Evolutionary conservation across 768 basidiomycete genomes (phyloP), one percentile per base, ranked within the genome.

Genomic region (Naganishia kalamii): DNA sequence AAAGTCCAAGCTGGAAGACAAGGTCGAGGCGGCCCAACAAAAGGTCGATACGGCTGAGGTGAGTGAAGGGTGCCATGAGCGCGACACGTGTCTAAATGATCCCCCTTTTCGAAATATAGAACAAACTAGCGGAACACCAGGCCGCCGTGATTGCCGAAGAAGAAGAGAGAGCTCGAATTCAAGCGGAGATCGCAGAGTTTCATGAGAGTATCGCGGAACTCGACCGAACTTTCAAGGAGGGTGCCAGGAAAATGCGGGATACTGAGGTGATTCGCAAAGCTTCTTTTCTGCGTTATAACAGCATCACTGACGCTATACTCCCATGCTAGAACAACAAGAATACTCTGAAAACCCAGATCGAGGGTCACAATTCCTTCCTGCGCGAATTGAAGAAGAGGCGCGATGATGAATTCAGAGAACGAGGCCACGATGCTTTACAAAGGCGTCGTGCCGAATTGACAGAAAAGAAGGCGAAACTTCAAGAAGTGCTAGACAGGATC

Each of bases 1-100:
- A 21, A 77, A 83, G 67, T 81, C 86, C 57, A 81, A 80, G 21
- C 70, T 68, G 17, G 84, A 86, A 68, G 84, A 79, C 71, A 73
- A 69, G 12, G n/a, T 63, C 0, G 62, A 63, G 2, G 35, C 48
- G 6, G 62, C 62, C 3, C 27, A 63, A 19, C 40, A 43, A 30
- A 52, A 52, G n/a, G 35, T 64, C 19, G 51, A 64, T 12, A 37
- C 37, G 23, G 40, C 47, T 35, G 23, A 51, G 35, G 63, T 64
- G 35, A 64, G 63, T 11, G 11, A n/a, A n/a, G n/a, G n/a, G n/a
- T n/a, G n/a, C n/a, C n/a, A n/a, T n/a, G n/a, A n/a, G n/a, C n/a
- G n/a, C n/a, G n/a, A n/a, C n/a, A n/a, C n/a, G n/a, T n/a, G n/a
- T n/a, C n/a, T n/a, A n/a, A n/a, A n/a, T 15, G 6, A 1, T n/a